Conservation (phyloP, 75 land plant genomes). For the Larix kaempferi region DNA sequence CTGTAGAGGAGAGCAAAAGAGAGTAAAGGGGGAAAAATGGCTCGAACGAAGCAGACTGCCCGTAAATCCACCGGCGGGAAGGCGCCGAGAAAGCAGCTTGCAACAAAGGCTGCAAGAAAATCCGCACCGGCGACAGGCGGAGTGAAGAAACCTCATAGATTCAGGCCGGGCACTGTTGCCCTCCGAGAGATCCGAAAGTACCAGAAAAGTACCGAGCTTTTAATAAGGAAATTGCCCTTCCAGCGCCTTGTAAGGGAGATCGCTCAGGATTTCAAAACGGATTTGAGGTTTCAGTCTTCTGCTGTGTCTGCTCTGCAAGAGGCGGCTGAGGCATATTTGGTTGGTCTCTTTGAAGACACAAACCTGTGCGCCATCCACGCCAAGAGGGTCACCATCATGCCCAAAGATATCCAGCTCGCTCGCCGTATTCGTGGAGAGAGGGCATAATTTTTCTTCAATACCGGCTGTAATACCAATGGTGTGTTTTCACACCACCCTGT, state of each 20-base stretch:
- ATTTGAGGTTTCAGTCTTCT: slow-evolving; percentile 73
- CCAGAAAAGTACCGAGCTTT: slow-evolving; percentile 51
- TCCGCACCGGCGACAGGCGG: slow-evolving; percentile 32
- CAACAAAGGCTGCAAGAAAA: slow-evolving; percentile 29
- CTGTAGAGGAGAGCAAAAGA: too few species aligned
- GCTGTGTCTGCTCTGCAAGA: slow-evolving; percentile 70
- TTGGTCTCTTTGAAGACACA: slow-evolving; percentile 52
- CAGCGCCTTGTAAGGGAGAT: slow-evolving; percentile 15
- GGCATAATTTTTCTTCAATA: slow-evolving; percentile 13
- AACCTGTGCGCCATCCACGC: slow-evolving; percentile 42
- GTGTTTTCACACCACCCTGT: not conserved
- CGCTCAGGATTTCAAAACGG: slow-evolving; percentile 32
- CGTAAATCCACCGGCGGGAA: slow-evolving; percentile 26
- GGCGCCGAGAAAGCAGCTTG: slow-evolving; percentile 22
- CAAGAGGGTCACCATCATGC: slow-evolving; percentile 66
- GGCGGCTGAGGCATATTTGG: slow-evolving; percentile 72
- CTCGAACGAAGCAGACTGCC: slow-evolving; percentile 27
- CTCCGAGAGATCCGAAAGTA: slow-evolving; percentile 16
- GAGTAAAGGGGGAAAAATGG: slow-evolving; percentile 3
- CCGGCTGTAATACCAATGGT: not conserved
- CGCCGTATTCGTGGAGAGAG: slow-evolving; percentile 54
- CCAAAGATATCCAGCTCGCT: slow-evolving; percentile 64
- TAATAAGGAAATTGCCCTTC: slow-evolving; percentile 19
- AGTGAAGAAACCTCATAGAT: slow-evolving; percentile 33
- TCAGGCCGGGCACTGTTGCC: slow-evolving; percentile 34